phyloP scores from a whole-genome alignment of 177 flowering plant genomes.

The Telopea speciosissima region DNA sequence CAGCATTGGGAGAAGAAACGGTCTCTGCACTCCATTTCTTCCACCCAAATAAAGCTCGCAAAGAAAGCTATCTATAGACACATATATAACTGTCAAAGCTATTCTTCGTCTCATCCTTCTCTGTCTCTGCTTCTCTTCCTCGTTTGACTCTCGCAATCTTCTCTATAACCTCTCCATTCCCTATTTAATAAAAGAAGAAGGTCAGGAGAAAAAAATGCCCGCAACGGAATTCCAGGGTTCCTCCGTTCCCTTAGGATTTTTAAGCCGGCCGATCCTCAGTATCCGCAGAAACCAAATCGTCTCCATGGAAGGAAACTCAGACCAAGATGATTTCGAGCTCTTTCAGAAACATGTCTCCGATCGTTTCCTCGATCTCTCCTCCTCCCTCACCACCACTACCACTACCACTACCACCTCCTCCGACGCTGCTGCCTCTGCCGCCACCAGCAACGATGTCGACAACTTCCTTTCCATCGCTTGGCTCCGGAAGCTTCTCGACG shows the following conservation, averaged over 20 bases:
- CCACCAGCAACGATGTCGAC: constrained; percentile 7
- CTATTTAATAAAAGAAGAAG: too few species aligned
- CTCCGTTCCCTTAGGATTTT: constrained; percentile 28
- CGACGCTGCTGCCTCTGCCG: background rate
- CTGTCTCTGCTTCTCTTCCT: constrained; percentile 1
- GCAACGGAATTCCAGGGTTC: constrained; percentile 45
- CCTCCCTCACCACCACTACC: background rate
- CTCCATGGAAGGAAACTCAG: constrained; percentile 48
- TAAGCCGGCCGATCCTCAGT: constrained; percentile 42
- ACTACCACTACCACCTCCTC: background rate
- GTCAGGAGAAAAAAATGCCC: constrained; percentile 43
- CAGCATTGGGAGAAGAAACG: constrained; percentile 27
- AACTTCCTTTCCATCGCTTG: constrained; percentile 60
- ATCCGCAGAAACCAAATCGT: constrained; percentile 64
- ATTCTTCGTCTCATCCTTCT: background rate
- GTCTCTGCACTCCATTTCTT: constrained; percentile 10
- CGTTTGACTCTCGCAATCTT: too few species aligned
- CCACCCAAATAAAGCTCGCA: too few species aligned
- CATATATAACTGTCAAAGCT: constrained; percentile 15
- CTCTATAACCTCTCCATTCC: too few species aligned
- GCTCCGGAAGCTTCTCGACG: constrained; percentile 66
- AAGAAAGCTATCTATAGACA: constrained; percentile 7
- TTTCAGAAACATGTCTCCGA: constrained; percentile 66
- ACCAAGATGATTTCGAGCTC: constrained; percentile 60
- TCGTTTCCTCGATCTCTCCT: constrained; percentile 47